Evolutionary conservation across 1,284 basidiomycete species (phyloP), one percentile per base, ranked within the genome.

Genomic region (Pascua guehoae): DNA sequence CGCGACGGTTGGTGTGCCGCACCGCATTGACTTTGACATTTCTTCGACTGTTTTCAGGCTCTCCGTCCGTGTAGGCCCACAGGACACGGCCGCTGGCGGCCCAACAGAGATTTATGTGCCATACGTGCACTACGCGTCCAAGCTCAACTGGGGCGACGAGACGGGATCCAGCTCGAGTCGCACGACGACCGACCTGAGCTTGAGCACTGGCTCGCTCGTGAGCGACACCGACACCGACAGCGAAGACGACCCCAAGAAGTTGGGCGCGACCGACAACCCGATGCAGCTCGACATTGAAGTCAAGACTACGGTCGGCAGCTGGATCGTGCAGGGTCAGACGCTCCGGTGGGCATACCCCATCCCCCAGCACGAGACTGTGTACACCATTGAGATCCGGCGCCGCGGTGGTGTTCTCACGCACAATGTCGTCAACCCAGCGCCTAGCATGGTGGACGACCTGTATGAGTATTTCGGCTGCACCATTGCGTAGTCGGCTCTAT

Each of bases 21-120:
- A 70, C 40, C 79, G 85, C 47, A 83, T 93, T 60, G 81, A 85
- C 58, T 95, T 96, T 67, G 86, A 94, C 68, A 84, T 94, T 60
- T 69, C 76, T 37, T 86, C 85, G 63, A 85, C 87, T 1, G 76
- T 78, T 39, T 88, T 91, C 78, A 85, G 82, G 73, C 78, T 90
- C 46, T 80, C 80, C 14, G 81, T 92, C 10, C 77, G 76, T 36
- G 88, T 91, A 9, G 71, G 78, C 1, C 65, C 84, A 0, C 81
- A 82, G 4, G 76, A 78, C 51, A 62, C 64, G 1, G 63, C 64
- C 0, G 53, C 59, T 2, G 65, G 77, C 9, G 77, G 76, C 24
- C 74, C 85, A 2, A 95, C 91, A 11, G 91, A 94, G 80, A 86
- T 96, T 15, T 97, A 84, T 71, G 73, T 96, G 0, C 93, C 93